Percentiles rank a stretch among this genome's conserved stretches.
Conservation (phyloP, 306 rosid genomes). For the Canavalia ensiformis region DNA sequence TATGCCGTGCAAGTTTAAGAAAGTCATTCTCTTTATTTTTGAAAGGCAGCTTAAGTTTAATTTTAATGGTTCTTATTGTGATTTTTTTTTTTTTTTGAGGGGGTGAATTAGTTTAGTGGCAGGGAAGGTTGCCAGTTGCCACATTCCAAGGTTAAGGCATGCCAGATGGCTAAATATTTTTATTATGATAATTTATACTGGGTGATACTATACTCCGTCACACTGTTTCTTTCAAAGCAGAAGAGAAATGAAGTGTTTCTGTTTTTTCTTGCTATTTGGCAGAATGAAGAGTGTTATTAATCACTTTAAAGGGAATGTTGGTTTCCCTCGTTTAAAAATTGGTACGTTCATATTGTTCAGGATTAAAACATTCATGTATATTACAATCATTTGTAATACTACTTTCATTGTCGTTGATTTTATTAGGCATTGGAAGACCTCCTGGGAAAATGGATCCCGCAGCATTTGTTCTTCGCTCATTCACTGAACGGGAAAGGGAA, state of each 20-base stretch:
- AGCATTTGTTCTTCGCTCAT: slow-evolving; percentile 81
- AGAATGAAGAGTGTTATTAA: slow-evolving; percentile 90
- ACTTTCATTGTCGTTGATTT: slow-evolving; percentile 34
- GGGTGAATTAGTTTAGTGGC: not conserved
- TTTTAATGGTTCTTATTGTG: not conserved
- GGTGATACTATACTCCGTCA: not conserved
- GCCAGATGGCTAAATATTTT: not conserved
- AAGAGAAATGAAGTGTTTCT: slow-evolving; percentile 25
- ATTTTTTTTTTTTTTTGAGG: not conserved
- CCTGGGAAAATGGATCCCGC: slow-evolving; percentile 75
- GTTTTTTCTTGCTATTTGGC: slow-evolving; percentile 49
- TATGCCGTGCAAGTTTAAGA: slow-evolving; percentile 11
- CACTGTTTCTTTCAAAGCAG: slow-evolving; percentile 39
- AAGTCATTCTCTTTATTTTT: slow-evolving; percentile 11
- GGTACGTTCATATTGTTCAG: slow-evolving; percentile 55
- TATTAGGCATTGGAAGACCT: slow-evolving; percentile 63
- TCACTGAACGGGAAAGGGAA: slow-evolving; percentile 78
- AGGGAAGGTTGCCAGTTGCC: not conserved
- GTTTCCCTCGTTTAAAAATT: slow-evolving; percentile 84
- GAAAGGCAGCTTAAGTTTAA: not conserved
- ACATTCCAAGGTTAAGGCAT: not conserved
- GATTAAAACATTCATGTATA: slow-evolving; percentile 27
- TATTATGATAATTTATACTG: slow-evolving; percentile 31
- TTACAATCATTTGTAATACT: slow-evolving; percentile 13
- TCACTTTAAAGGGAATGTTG: slow-evolving; percentile 82